Conservation (phyloP, 192 early-diverging fungal species). For the Coemansia sp. region DNA sequence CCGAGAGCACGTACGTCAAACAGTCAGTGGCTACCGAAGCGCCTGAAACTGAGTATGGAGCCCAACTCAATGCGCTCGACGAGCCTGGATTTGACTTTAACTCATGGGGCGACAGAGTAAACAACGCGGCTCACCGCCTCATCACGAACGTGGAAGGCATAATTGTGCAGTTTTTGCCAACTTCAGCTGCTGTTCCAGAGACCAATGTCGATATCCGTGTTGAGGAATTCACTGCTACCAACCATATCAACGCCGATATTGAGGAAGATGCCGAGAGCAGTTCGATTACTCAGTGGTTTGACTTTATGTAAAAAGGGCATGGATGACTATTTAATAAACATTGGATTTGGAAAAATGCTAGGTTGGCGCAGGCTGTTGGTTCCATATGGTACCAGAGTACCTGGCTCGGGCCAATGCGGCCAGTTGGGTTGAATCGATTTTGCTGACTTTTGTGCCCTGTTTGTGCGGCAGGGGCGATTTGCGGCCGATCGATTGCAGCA, state of each 20-base stretch:
- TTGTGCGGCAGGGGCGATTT: background rate
- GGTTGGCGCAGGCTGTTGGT: no score
- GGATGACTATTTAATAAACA: background rate
- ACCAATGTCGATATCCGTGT: background rate
- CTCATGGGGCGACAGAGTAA: constrained; percentile 37
- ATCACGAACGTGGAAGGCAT: constrained; percentile 33
- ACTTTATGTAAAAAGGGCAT: background rate
- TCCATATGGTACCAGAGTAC: background rate
- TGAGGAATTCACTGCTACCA: constrained; percentile 6
- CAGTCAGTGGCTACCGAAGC: background rate
- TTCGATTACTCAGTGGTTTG: constrained; percentile 3
- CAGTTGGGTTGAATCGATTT: background rate
- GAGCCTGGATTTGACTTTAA: constrained; percentile 27
- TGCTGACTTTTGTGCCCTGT: background rate
- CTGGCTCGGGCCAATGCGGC: background rate
- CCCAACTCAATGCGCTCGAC: background rate
- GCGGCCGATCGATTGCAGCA: constrained; percentile 16
- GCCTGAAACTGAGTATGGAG: background rate
- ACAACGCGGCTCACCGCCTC: constrained; percentile 34
- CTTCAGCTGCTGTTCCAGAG: background rate
- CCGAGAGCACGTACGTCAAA: background rate
- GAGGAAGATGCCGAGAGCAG: background rate
- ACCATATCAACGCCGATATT: background rate
- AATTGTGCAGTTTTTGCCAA: constrained; percentile 22
- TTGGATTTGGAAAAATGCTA: no score